Evolutionary conservation across 805 yeast genomes (phyloP), one percentile per base, ranked within the genome.

Genomic region (Hanseniaspora valbyensis): DNA sequence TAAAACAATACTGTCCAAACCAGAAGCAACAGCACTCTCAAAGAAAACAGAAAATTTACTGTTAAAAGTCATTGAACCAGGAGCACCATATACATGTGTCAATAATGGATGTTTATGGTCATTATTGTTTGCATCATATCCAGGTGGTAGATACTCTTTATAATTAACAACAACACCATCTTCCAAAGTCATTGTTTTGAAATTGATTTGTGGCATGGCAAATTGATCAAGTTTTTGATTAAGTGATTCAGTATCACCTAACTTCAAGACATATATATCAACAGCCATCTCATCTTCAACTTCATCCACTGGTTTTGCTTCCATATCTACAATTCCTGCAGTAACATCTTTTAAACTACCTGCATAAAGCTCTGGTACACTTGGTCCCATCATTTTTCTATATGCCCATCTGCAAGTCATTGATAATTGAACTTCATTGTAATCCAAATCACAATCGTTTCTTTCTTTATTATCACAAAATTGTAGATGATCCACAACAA

Each of bases 41-140:
- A 82, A 78, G 9, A 74, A 77, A 22, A 76, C 64, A 8, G 61
- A 61, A 54, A 72, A 78, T 21, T 66, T 61, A 14, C 76, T 69
- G 34, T 67, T 69, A 10, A 76, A 73, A 24, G 76, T 73, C 55
- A 78, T 80, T 3, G 84, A 78, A 0, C 92, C 94, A 1, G 95
- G 95, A 0, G 92, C 94, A 3, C 88, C 92, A 60, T 84, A 84
- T 0, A 76, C 80, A 52, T 75, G 73, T 2, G 83, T 86, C 39
- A 84, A 62, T 12, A 84, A 54, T 0, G 92, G 89, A 57, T 82
- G 77, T 54, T 73, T 71, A 37, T 62, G 63, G 13, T 12, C 2
- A 0, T 56, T 56, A 1, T 72, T 64, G 54, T 78, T 66, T 56
- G 81, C 76, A 42, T 69, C 67, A 41, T 19, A 51, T 2, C 32